Evolutionary conservation across 768 basidiomycete genomes (phyloP), one percentile per base, ranked within the genome.

Genomic region (Chiua virens): DNA sequence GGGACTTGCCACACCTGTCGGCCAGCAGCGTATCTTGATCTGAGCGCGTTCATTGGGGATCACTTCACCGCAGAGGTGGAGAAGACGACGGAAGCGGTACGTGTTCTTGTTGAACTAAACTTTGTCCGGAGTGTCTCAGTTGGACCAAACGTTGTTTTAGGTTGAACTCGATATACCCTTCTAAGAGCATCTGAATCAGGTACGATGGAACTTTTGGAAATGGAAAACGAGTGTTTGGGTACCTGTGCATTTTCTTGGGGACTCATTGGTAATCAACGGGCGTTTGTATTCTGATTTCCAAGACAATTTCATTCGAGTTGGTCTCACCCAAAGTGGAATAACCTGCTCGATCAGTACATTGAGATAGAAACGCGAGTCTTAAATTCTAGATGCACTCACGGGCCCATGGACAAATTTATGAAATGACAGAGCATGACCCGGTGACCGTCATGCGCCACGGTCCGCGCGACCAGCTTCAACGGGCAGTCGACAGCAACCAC

Each of bases 401-500:
- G n/a, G n/a, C n/a, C n/a, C n/a, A n/a, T n/a, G n/a, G n/a, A n/a
- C n/a, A n/a, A n/a, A n/a, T n/a, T n/a, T n/a, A n/a, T n/a, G n/a
- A n/a, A n/a, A n/a, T n/a, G n/a, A n/a, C n/a, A n/a, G n/a, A n/a
- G n/a, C n/a, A n/a, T n/a, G n/a, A n/a, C n/a, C n/a, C n/a, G n/a
- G n/a, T n/a, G n/a, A n/a, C n/a, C n/a, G n/a, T n/a, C n/a, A n/a
- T n/a, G n/a, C n/a, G n/a, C n/a, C n/a, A n/a, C n/a, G n/a, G n/a
- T n/a, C n/a, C n/a, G n/a, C n/a, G n/a, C n/a, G n/a, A 8, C 37
- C 79, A 59, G 73, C 74, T 21, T 83, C 87, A 79, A 83, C n/a
- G n/a, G n/a, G 62, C 79, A 79, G 56, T 69, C 83, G 27, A 77
- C 82, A 5, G 75, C 76, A 49, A 82, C 81, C 63, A 5, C 39